phyloP scores from a whole-genome alignment of 225 moss, liverwort and hornwort genomes.

The Sphagnum contortum region DNA sequence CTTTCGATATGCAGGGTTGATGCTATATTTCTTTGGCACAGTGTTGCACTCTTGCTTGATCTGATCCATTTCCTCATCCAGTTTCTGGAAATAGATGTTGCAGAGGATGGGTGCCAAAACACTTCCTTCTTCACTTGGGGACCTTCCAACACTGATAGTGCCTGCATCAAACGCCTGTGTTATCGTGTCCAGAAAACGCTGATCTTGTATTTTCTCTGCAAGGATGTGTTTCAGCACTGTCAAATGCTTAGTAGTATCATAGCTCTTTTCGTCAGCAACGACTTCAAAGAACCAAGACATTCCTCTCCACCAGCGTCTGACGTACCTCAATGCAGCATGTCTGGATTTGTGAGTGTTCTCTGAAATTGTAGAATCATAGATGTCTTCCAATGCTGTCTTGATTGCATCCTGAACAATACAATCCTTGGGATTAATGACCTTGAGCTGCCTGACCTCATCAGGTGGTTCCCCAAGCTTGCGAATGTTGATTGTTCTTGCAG shows the following conservation, averaged over 20 bases:
- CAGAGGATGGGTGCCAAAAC: slow-evolving; percentile 32
- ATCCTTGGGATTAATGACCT: slow-evolving; percentile 34
- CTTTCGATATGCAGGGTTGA: slow-evolving; percentile 29
- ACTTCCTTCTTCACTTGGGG: slow-evolving; percentile 31
- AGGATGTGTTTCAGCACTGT: slow-evolving; percentile 43
- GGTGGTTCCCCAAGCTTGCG: slow-evolving; percentile 25
- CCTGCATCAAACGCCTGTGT: slow-evolving; percentile 54
- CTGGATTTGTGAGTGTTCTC: slow-evolving; percentile 28
- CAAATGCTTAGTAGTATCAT: slow-evolving; percentile 23
- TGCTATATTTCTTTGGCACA: slow-evolving; percentile 13
- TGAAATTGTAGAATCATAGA: slow-evolving; percentile 12
- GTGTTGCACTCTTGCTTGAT: slow-evolving; percentile 45
- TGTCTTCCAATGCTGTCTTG: slow-evolving; percentile 17
- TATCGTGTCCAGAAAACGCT: slow-evolving; percentile 35
- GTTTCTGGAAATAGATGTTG: slow-evolving; percentile 43
- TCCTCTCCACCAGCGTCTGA: slow-evolving; percentile 46
- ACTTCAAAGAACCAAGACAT: slow-evolving; percentile 42
- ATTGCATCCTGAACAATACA: slow-evolving; percentile 41
- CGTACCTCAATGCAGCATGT: slow-evolving; percentile 37
- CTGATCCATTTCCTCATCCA: slow-evolving; percentile 42
- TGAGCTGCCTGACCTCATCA: slow-evolving; percentile 26
- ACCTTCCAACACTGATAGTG: slow-evolving; percentile 23
- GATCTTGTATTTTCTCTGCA: slow-evolving; percentile 38
- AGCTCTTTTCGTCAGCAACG: slow-evolving; percentile 23
- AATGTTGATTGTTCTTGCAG: slow-evolving; percentile 30